phyloP scores from a whole-genome alignment of 345 rosid species.

The Mallotus nudiflorus region DNA sequence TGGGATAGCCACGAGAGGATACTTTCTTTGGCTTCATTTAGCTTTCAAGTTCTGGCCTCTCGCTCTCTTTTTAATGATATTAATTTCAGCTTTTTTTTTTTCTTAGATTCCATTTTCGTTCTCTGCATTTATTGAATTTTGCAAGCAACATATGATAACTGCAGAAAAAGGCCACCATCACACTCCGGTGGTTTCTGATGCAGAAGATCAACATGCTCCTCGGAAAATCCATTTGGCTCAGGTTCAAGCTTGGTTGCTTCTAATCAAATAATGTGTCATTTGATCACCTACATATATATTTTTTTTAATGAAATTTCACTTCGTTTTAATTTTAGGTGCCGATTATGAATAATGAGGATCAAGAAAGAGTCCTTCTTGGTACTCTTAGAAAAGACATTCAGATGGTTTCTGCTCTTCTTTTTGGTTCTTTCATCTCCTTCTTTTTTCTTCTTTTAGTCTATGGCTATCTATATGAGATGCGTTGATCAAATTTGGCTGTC shows the following conservation, averaged over 20 bases:
- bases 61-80: neutral
- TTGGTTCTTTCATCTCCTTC: no score
- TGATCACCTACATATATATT: neutral
- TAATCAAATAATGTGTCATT: neutral
- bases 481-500: slow-evolving; percentile 2
- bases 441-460: slow-evolving; percentile 16
- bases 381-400: slow-evolving; percentile 60
- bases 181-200: slow-evolving; percentile 14
- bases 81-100: slow-evolving; percentile 1
- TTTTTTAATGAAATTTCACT: no score
- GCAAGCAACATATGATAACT: slow-evolving; percentile 55
- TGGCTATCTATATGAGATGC: neutral
- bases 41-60: slow-evolving; percentile 10
- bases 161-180: slow-evolving; percentile 25
- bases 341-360: slow-evolving; percentile 62
- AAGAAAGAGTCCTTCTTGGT: slow-evolving; percentile 64
- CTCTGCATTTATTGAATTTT: slow-evolving; percentile 58
- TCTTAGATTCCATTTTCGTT: slow-evolving; percentile 80
- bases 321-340: slow-evolving; percentile 49
- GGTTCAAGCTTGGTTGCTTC: slow-evolving; percentile 35
- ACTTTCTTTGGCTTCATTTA: no score
- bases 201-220: slow-evolving; percentile 38
- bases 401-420: slow-evolving; percentile 39
- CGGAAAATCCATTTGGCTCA: slow-evolving; percentile 79
- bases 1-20: slow-evolving; percentile 94